Evolutionary conservation across 2,329 filamentous ascomycete species (phyloP).

Genomic region (Hymenoscyphus repandus): DNA sequence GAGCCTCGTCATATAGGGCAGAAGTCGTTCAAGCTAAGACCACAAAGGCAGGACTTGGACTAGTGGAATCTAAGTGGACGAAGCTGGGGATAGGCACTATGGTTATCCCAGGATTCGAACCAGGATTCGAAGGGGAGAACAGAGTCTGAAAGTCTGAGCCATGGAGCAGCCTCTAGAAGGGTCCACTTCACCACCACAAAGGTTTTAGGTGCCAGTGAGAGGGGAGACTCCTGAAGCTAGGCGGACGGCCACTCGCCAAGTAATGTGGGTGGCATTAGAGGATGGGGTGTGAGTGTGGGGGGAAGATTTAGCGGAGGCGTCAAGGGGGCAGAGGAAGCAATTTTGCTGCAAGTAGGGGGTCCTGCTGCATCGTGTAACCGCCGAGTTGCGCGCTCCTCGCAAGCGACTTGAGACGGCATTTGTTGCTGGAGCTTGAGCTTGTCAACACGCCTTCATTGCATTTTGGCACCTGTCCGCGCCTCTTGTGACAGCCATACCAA

Average conservation of each 20-base stretch:
- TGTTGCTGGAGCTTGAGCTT: background rate
- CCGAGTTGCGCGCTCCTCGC: background rate
- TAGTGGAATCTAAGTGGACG: background rate
- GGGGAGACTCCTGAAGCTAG: background rate
- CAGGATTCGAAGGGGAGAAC: background rate
- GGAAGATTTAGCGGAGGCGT: background rate
- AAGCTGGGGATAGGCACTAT: slow-evolving; percentile 13
- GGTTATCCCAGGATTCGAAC: too few species aligned
- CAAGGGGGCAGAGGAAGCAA: background rate
- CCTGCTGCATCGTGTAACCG: slow-evolving; percentile 10
- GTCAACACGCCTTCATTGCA: too few species aligned
- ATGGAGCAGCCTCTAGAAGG: background rate
- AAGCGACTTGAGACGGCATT: slow-evolving; percentile 6
- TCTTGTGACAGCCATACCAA: background rate
- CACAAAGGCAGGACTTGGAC: too few species aligned
- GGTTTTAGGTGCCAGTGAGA: slow-evolving; percentile 16
- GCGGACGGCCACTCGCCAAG: too few species aligned
- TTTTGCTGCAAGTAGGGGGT: background rate
- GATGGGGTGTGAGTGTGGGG: slow-evolving; percentile 6
- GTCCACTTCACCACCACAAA: too few species aligned
- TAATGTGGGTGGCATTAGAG: background rate
- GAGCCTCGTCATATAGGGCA: slow-evolving; percentile 11
- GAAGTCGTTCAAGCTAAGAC: slow-evolving; percentile 5
- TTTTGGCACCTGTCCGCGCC: too few species aligned
- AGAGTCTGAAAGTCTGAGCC: slow-evolving; percentile 4